Conservation (phyloP, 441 rosid genomes). For the Corymbia citriodora region DNA sequence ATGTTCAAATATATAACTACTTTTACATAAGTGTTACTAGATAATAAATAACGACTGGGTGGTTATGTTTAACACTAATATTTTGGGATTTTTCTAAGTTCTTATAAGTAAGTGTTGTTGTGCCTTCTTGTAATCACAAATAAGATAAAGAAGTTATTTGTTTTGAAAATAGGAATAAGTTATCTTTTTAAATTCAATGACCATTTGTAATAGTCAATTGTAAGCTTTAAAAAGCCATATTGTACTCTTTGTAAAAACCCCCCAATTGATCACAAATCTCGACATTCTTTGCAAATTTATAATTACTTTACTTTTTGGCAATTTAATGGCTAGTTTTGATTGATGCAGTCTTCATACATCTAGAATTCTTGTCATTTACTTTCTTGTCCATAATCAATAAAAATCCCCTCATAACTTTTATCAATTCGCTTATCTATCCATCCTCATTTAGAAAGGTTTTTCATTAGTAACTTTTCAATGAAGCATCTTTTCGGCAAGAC, state of each 20-base stretch:
- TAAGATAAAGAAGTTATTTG: neutral
- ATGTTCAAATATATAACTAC: neutral
- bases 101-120: neutral
- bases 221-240: neutral
- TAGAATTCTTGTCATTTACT: neutral
- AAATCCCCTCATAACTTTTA: neutral
- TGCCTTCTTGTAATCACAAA: neutral
- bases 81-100: neutral
- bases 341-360: too few species aligned
- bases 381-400: neutral
- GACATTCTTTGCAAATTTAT: neutral
- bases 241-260: neutral
- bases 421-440: neutral
- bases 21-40: neutral
- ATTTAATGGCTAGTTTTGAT: neutral
- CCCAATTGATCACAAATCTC: neutral
- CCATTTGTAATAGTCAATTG: neutral
- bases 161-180: neutral
- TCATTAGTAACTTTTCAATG: neutral
- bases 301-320: neutral
- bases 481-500: neutral
- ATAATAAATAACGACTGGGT: neutral
- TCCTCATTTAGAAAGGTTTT: neutral
- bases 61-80: neutral
- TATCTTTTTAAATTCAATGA: neutral